Conservation (phyloP, 108 stramenopile species). For the Nitzschia putrida region DNA sequence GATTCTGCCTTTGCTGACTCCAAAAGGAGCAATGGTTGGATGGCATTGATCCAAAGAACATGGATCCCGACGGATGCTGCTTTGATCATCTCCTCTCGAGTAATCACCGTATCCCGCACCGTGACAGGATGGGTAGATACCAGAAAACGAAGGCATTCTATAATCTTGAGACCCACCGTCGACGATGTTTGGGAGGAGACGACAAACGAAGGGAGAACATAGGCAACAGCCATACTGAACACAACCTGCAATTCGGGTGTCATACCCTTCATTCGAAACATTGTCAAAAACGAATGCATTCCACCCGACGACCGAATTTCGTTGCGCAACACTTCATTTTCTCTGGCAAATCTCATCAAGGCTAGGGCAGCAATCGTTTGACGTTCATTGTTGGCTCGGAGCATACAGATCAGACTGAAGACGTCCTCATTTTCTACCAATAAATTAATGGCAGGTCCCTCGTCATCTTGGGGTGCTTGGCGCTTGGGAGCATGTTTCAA, state of each 20-base stretch:
- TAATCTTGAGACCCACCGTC: constrained; percentile 39
- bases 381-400: constrained; percentile 45
- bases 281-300: constrained; percentile 59
- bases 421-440: constrained; percentile 58
- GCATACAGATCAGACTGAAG: constrained; percentile 61
- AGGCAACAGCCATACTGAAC: constrained; percentile 57
- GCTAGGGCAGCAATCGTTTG: constrained; percentile 50
- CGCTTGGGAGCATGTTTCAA: constrained; percentile 23
- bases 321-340: constrained; percentile 28
- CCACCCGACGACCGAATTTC: constrained; percentile 67
- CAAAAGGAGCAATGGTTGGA: constrained; percentile 35
- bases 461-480: constrained; percentile 15
- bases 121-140: constrained; percentile 27
- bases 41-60: constrained; percentile 53
- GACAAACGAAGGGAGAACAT: constrained; percentile 54
- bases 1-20: constrained; percentile 17
- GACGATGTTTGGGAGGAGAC: constrained; percentile 33
- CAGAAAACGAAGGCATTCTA: constrained; percentile 61
- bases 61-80: constrained; percentile 48
- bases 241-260: constrained; percentile 40
- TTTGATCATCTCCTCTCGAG: constrained; percentile 45
- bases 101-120: constrained; percentile 25
- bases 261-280: constrained; percentile 40
- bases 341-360: constrained; percentile 52
- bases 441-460: constrained; percentile 38